A percentile compares a stretch with the other conserved stretches of the same genome.
Conservation (phyloP, 1,139 yeast species). For the Candida mesenterica region DNA sequence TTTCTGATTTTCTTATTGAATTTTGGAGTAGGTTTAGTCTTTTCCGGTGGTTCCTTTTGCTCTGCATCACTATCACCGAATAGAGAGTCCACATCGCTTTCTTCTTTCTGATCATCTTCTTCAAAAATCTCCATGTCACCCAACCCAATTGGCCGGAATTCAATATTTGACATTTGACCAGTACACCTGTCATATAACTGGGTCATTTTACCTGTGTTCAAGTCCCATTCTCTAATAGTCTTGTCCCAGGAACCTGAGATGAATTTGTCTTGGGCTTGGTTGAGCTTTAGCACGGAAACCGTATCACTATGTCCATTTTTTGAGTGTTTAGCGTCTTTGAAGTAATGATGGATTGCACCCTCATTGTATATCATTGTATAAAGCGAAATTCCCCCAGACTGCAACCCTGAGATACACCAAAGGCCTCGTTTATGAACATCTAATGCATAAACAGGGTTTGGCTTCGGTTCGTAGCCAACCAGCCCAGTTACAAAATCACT, state of each 20-base stretch:
- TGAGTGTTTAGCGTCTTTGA: slow-evolving; percentile 25
- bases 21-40: slow-evolving; percentile 20
- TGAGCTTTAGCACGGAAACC: slow-evolving; percentile 68
- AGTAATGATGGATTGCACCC: slow-evolving; percentile 78
- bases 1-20: slow-evolving; percentile 22
- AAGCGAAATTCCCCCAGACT: slow-evolving; percentile 81
- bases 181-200: slow-evolving; percentile 52
- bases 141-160: slow-evolving; percentile 75
- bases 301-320: slow-evolving; percentile 60
- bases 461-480: slow-evolving; percentile 57
- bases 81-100: slow-evolving; percentile 68
- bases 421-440: slow-evolving; percentile 81
- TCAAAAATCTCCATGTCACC: slow-evolving; percentile 14
- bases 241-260: slow-evolving; percentile 93
- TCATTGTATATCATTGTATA: slow-evolving; percentile 83
- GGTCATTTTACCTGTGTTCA: slow-evolving; percentile 64
- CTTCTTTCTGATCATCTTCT: slow-evolving; percentile 37
- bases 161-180: slow-evolving; percentile 78
- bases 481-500: slow-evolving; percentile 43
- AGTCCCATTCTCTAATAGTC: slow-evolving; percentile 77
- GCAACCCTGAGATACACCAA: slow-evolving; percentile 83
- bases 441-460: slow-evolving; percentile 84
- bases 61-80: slow-evolving; percentile 80
- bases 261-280: slow-evolving; percentile 57
- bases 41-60: slow-evolving; percentile 18